Evolutionary conservation across 225 moss, liverwort and hornwort species (phyloP), one percentile per base, ranked within the genome.

Genomic region (Marchantia paleacea): DNA sequence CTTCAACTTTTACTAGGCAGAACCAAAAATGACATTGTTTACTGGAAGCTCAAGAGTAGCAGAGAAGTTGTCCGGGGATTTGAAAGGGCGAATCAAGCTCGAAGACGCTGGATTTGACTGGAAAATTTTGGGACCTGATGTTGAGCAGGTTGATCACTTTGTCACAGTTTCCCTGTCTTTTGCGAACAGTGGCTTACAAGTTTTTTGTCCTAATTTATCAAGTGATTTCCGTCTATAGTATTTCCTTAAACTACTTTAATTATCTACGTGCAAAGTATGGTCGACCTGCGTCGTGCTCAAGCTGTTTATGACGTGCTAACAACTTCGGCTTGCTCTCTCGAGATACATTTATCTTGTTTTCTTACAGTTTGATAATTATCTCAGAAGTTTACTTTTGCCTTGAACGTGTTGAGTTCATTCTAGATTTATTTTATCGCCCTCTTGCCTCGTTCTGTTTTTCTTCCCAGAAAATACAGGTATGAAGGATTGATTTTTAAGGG

Each of bases 101-200:
- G 99, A 99, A 86, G 99, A 99, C 86, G 99, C 99, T 57, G 99
- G 99, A 70, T 99, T 99, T 88, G 95, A 99, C 81, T 99, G 99
- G 99, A 99, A 99, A 79, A 94, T 95, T 62, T 90, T 99, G 50
- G 99, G 99, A 62, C 99, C 99, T 73, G 99, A 99, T 86, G 94
- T 99, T 80, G 86, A 91, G 76, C 87, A 99, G 90, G 97, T 92
- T 39, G 16, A 14, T 76, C 51, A 50, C 55, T 14, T 51, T 50
- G 11, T 26, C n/a, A 51, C 24, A 10, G 0, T 51, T 52, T 2
- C 57, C 57, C 64, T 64, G 64, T 64, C 39, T 39, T 39, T 2
- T 39, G 39, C 5, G 2, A 39, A 2, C 39, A 2, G 3, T 64
- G 64, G n/a, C 20, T 75, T 52, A 49, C 20, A 51, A 75, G 51